A percentile compares a stretch with the other conserved stretches of the same genome.
These are phyloP conservation scores for Colletotrichum australisinense DNA, from an alignment of 2,329 filamentous ascomycete species.

Conservation along the genomic window DNA sequence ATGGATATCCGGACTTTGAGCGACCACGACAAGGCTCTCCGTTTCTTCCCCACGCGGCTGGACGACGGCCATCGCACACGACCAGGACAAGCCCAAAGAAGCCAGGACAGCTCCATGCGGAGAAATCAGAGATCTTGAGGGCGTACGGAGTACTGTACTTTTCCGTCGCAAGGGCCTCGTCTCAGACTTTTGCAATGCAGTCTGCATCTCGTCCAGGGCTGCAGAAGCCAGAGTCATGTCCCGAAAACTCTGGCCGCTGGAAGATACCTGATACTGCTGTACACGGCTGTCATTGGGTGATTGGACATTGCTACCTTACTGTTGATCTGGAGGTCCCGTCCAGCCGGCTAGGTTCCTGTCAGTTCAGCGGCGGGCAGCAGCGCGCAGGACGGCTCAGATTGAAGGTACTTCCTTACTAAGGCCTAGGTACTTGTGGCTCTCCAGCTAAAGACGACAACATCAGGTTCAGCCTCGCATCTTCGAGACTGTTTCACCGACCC, in stretches of 20 bases:
- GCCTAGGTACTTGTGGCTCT: background rate
- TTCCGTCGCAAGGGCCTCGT: slow-evolving; percentile 13
- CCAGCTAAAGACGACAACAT: background rate
- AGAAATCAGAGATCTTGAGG: background rate
- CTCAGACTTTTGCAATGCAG: background rate
- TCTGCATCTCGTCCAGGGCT: background rate
- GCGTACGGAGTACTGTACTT: background rate
- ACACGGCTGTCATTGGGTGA: background rate
- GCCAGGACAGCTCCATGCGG: background rate
- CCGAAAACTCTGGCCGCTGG: background rate
- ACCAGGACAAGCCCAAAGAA: background rate
- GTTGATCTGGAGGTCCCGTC: slow-evolving; percentile 2
- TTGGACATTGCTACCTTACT: background rate
- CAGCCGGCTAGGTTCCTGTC: slow-evolving; percentile 24
- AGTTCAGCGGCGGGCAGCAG: background rate
- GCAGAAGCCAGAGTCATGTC: slow-evolving; percentile 21
- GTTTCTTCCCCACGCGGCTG: slow-evolving; percentile 5
- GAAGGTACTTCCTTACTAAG: background rate
- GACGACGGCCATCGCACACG: background rate
- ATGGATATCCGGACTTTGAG: background rate
- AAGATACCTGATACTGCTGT: background rate
- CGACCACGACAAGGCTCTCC: background rate
- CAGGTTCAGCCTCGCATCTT: background rate
- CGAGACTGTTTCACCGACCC: background rate
- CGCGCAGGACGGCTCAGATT: background rate